Evolutionary conservation across 2,329 filamentous ascomycete genomes (phyloP).

Genomic region (Colletotrichum godetiae): DNA sequence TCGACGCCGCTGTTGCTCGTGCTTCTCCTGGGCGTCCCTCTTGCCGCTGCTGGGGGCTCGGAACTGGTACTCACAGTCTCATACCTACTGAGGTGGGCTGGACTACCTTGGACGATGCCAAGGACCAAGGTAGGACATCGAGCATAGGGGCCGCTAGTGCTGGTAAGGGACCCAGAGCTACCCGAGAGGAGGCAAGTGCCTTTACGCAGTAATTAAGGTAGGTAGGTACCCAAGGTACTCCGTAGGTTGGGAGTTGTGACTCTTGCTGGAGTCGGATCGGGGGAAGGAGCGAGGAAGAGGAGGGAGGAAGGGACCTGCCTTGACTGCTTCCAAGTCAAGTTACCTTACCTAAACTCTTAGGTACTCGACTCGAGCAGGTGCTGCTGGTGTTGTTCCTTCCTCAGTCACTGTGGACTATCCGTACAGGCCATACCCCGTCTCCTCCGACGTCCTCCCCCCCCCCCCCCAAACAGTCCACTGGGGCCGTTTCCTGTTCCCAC

Average conservation of each 20-base stretch:
- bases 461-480: conserved; percentile 14
- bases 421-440: conserved; percentile 3
- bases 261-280: not conserved
- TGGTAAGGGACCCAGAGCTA: too few species aligned
- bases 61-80: not conserved
- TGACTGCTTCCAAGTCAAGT: not conserved
- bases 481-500: conserved; percentile 9
- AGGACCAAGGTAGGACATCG: not conserved
- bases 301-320: not conserved
- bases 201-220: too few species aligned
- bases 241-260: not conserved
- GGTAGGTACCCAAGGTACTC: too few species aligned
- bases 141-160: not conserved
- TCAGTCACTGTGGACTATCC: not conserved
- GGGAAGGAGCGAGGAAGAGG: not conserved
- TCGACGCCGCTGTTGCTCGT: not conserved
- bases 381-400: not conserved
- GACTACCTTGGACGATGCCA: not conserved
- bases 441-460: conserved; percentile 7
- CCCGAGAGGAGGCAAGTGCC: not conserved
- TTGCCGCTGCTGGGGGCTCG: not conserved
- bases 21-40: not conserved
- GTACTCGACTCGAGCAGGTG: not conserved
- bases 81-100: not conserved
- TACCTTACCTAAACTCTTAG: not conserved